Base-by-base conservation (phyloP, 2,329 filamentous ascomycete genomes). In the Fusarium sp. region DNA sequence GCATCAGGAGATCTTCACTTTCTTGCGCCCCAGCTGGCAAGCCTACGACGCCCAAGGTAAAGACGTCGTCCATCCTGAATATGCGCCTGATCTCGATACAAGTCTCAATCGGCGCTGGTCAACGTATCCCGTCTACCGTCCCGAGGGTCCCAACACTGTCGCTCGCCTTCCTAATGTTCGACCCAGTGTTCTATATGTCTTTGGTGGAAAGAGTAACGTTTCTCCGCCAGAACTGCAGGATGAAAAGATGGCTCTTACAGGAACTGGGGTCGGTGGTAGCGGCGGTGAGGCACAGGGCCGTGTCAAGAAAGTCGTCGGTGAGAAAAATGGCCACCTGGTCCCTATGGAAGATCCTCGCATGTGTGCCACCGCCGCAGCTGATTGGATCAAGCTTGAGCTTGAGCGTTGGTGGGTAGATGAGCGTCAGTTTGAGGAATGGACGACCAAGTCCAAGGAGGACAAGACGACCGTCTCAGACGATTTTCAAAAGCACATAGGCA, bases 1-100 rank as follows among this genome's bases (percentile, higher is more conserved):
- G 74, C 92, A 97, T 78, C 93, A 97, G 41, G 80, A 81, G 82
- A 91, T 96, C 58, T 90, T 93, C 75, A 93, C 90, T 2, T 96
- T 91, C 77, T 80, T 92, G 68, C 86, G 91, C 0, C 87, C 89
- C 0, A 86, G 87, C 62, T 88, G 80, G 77, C 79, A 81, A 10
- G 82, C 82, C 66, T 78, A 81, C 50, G 79, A 81, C 64, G 54
- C 74, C 0, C 68, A 79, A 7, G 82, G 81, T 21, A 77, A 78
- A 14, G 71, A 67, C 4, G 64, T 85, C 30, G 62, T 86, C 10
- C 77, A 84, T 58, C 79, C 77, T 1, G 74, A 79, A 46, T 75
- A 78, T 37, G 70, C 84, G 6, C 83, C 81, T 3, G 86, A 90
- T 70, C 77, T 85, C 16, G 81, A 83, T 62, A 74, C 81, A 1